Conservation (phyloP, 192 early-diverging fungal species). For the Allomyces arbusculus region DNA sequence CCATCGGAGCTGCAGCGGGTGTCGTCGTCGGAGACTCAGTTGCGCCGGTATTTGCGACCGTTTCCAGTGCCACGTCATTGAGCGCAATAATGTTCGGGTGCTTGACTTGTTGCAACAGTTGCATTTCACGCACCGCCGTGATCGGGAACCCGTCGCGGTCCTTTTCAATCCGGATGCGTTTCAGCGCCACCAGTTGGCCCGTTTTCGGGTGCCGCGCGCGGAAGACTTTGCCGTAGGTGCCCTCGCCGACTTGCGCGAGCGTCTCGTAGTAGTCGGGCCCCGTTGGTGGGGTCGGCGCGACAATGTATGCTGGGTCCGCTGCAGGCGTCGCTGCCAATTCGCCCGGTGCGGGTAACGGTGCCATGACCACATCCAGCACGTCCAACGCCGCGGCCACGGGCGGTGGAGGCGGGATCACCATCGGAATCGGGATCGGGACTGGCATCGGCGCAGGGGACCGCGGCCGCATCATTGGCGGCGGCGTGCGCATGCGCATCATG, state of each 20-base stretch:
- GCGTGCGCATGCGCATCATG: no score
- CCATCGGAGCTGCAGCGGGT: no score
- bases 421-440: no score
- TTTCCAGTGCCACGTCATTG: constrained; percentile 25
- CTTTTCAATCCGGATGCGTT: constrained; percentile 57
- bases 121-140: constrained; percentile 72
- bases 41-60: no score
- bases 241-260: constrained; percentile 61
- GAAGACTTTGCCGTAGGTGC: constrained; percentile 72
- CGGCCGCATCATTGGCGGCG: no score
- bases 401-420: no score
- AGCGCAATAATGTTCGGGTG: constrained; percentile 54
- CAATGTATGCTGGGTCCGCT: no score
- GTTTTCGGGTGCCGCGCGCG: constrained; percentile 51
- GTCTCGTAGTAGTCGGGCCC: constrained; percentile 41
- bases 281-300: constrained; percentile 3
- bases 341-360: no score
- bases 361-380: no score
- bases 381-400: no score
- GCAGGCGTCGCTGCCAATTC: no score
- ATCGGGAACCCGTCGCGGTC: constrained; percentile 74
- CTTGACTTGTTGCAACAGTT: constrained; percentile 39
- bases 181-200: constrained; percentile 53
- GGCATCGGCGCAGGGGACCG: no score
- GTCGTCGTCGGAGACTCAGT: neutral